These are phyloP conservation scores for Apiospora kogelbergensis DNA, from an alignment of 2,329 filamentous ascomycete genomes.

Conservation along the genomic window DNA sequence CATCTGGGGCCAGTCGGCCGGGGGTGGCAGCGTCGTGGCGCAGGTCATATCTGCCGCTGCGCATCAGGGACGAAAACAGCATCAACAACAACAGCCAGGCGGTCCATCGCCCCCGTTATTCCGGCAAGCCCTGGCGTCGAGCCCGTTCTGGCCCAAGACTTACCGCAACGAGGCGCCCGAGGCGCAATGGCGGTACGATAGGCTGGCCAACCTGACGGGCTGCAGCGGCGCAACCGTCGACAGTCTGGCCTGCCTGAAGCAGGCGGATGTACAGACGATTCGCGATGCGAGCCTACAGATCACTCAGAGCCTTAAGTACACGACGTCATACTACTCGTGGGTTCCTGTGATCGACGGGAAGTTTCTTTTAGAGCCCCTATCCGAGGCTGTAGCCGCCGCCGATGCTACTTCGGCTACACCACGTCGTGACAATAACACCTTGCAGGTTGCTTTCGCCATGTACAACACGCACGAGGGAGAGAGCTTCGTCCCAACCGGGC, in stretches of 20 bases:
- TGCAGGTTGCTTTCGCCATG: slow-evolving; percentile 47
- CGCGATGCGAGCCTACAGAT: slow-evolving; percentile 52
- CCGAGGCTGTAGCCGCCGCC: slow-evolving; percentile 33
- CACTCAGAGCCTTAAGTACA: slow-evolving; percentile 49
- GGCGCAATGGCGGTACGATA: slow-evolving; percentile 50
- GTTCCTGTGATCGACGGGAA: slow-evolving; percentile 58
- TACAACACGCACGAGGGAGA: slow-evolving; percentile 65
- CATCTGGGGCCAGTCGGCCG: slow-evolving; percentile 56
- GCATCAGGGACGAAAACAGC: background rate
- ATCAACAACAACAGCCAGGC: slow-evolving; percentile 20
- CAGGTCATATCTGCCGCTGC: slow-evolving; percentile 44
- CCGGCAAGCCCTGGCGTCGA: slow-evolving; percentile 45
- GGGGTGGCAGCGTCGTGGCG: slow-evolving; percentile 52
- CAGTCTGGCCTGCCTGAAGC: slow-evolving; percentile 55
- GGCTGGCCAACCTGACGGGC: slow-evolving; percentile 45
- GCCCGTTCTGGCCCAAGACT: slow-evolving; percentile 61
- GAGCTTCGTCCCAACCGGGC: slow-evolving; percentile 56
- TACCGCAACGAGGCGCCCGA: slow-evolving; percentile 50
- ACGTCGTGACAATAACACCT: background rate
- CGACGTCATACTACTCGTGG: slow-evolving; percentile 58
- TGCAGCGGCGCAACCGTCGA: slow-evolving; percentile 37
- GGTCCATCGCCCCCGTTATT: slow-evolving; percentile 39
- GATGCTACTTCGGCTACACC: slow-evolving; percentile 32
- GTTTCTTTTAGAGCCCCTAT: slow-evolving; percentile 48
- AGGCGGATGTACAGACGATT: slow-evolving; percentile 50